Evolutionary conservation across 106 monocot genomes (phyloP), one percentile per base, ranked within the genome.

Genomic region (Dioscorea dumetorum): DNA sequence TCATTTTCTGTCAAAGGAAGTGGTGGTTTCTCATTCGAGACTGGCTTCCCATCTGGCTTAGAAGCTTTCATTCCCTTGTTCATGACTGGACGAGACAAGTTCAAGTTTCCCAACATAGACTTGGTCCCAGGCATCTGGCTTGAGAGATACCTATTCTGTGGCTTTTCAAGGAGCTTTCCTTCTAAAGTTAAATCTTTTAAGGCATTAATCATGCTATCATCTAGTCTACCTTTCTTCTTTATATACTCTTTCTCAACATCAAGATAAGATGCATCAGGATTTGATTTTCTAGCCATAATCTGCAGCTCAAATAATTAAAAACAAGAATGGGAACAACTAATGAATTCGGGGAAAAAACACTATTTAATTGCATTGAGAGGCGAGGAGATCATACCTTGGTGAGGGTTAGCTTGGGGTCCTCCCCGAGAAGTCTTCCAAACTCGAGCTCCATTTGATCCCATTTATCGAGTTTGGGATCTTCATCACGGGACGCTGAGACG

Each of bases 391-490:
- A 54, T 19, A 89, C 93, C 88, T 94, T 94, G 58, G 86, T 83
- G 22, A 90, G 84, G 60, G 94, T 90, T 35, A 94, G 84, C 51
- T 94, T 87, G 56, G 94, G 94, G 71, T 90, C 94, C 77, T 94
- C 94, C 12, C 94, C 94, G 28, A 90, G 71, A 52, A 94, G 84
- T n/a, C 78, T 60, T 2, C 94, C 94, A 68, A 94, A 94, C 80
- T 94, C 79, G 76, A 94, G 80, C 80, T 94, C 94, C 94, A 94
- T 90, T 53, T 78, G 79, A 48, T 94, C 94, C 94, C 89, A 94
- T 67, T 84, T 67, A 77, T 90, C 82, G 12, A 94, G 78, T 67
- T 89, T 82, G 13, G 79, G 84, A 4, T 61, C 60, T 19, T 67
- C 68, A 0, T 80, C 90, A 3, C 66, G 61, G 41, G 80, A 76